Conservation (phyloP, 2,329 filamentous ascomycete genomes). For the Allantophomopsis lycopodina region DNA sequence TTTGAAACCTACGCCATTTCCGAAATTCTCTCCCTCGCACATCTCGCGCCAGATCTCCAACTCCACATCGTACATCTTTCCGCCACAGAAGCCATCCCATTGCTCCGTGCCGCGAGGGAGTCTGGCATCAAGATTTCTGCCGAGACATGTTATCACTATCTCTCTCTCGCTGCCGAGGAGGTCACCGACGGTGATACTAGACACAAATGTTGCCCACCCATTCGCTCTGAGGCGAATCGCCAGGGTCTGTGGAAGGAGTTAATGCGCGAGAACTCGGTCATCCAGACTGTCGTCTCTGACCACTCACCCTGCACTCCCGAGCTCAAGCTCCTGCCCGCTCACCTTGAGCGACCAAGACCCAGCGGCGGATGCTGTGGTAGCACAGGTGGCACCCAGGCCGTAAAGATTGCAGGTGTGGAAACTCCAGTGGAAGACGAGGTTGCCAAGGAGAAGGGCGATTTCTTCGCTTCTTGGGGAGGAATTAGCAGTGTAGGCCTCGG, state of each 20-base stretch:
- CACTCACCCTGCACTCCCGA: slow-evolving; percentile 95
- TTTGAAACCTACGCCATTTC: slow-evolving; percentile 89
- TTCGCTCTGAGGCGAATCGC: slow-evolving; percentile 50
- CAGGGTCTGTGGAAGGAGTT: slow-evolving; percentile 67
- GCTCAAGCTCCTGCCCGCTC: slow-evolving; percentile 71
- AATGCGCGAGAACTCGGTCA: slow-evolving; percentile 56
- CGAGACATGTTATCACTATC: slow-evolving; percentile 68
- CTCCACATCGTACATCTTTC: slow-evolving; percentile 76
- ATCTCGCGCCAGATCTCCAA: slow-evolving; percentile 66
- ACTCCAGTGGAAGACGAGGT: slow-evolving; percentile 20
- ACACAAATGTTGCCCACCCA: slow-evolving; percentile 64
- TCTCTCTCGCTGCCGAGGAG: slow-evolving; percentile 52
- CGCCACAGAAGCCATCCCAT: slow-evolving; percentile 53
- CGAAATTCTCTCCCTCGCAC: slow-evolving; percentile 71
- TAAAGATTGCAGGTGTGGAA: background rate
- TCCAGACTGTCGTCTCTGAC: slow-evolving; percentile 85
- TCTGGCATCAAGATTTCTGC: slow-evolving; percentile 57
- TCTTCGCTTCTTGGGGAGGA: slow-evolving; percentile 93
- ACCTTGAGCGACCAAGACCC: slow-evolving; percentile 25
- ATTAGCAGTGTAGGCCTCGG: slow-evolving; percentile 91
- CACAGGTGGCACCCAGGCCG: slow-evolving; percentile 9
- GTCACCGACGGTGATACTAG: slow-evolving; percentile 55
- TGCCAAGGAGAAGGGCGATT: slow-evolving; percentile 52
- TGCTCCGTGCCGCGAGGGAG: slow-evolving; percentile 46
- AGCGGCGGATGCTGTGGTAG: no score